Conservation (phyloP, 148 eudicot genomes). For the Chenopodium quinoa region DNA sequence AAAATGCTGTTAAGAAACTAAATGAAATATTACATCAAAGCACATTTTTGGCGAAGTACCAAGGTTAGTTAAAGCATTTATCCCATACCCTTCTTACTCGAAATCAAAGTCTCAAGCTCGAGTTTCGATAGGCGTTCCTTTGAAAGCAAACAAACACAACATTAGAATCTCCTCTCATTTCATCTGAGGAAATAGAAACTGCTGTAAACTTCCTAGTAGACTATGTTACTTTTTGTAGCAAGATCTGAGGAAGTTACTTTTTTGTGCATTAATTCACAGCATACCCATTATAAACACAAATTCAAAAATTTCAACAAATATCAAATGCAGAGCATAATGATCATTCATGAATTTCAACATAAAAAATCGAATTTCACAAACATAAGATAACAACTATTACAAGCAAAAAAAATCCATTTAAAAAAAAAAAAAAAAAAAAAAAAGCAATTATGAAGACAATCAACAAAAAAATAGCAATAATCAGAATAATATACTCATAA, state of each 20-base stretch:
- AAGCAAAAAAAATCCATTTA: background rate
- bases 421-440: background rate
- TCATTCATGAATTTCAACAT: background rate
- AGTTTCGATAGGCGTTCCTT: constrained; percentile 78
- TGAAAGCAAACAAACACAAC: background rate
- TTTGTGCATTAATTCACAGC: background rate
- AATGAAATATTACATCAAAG: background rate
- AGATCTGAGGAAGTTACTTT: background rate
- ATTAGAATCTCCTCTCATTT: background rate
- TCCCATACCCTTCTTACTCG: constrained; percentile 46
- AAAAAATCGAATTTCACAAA: background rate
- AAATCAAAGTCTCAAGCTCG: constrained; percentile 64
- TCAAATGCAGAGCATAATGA: background rate
- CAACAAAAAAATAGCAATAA: background rate
- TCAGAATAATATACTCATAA: no score
- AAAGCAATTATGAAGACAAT: background rate
- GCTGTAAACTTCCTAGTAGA: background rate
- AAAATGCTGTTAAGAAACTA: background rate
- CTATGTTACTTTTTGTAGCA: no score
- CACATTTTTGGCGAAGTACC: background rate
- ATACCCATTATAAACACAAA: background rate
- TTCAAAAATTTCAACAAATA: background rate
- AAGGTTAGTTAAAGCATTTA: background rate
- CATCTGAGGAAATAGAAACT: background rate
- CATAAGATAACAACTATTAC: background rate